These are phyloP conservation scores for Turritis glabra DNA, from an alignment of 345 rosid species.

Conservation along the genomic window DNA sequence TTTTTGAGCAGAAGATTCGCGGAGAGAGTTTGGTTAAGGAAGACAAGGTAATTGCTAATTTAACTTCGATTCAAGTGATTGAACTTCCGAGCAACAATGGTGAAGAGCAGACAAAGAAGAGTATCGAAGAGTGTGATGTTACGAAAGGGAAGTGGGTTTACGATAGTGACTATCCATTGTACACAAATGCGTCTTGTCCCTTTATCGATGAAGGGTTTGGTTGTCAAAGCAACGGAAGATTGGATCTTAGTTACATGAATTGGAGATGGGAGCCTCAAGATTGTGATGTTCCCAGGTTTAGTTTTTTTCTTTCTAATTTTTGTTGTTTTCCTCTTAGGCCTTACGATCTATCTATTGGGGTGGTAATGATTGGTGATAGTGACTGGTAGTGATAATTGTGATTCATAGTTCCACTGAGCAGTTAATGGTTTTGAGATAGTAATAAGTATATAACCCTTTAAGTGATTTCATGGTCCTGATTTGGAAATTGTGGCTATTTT, in stretches of 20 bases:
- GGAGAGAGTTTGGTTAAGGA: conserved; percentile 28
- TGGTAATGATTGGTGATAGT: conserved; percentile 14
- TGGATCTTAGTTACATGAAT: conserved; percentile 63
- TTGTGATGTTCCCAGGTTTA: conserved; percentile 79
- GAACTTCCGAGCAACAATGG: conserved; percentile 39
- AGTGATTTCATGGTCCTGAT: conserved; percentile 7
- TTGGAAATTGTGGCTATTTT: conserved; percentile 6
- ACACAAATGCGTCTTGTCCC: conserved; percentile 77
- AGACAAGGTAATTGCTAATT: conserved; percentile 19
- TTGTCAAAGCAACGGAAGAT: conserved; percentile 79
- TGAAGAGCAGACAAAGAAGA: conserved; percentile 40
- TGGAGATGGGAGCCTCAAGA: conserved; percentile 86
- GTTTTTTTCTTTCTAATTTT: background rate
- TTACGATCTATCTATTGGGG: background rate
- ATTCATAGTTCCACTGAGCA: background rate
- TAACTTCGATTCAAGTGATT: conserved; percentile 34
- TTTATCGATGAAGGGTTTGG: conserved; percentile 91
- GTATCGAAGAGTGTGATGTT: conserved; percentile 54
- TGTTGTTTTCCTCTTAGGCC: conserved; percentile 15
- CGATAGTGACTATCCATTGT: conserved; percentile 67
- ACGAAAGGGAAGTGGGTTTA: conserved; percentile 84
- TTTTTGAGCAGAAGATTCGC: conserved; percentile 23
- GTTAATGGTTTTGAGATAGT: background rate
- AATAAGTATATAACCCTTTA: background rate
- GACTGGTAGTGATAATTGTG: background rate